phyloP scores from a whole-genome alignment of 495 filamentous ascomycete species.

The Astrocystis sublimbata region DNA sequence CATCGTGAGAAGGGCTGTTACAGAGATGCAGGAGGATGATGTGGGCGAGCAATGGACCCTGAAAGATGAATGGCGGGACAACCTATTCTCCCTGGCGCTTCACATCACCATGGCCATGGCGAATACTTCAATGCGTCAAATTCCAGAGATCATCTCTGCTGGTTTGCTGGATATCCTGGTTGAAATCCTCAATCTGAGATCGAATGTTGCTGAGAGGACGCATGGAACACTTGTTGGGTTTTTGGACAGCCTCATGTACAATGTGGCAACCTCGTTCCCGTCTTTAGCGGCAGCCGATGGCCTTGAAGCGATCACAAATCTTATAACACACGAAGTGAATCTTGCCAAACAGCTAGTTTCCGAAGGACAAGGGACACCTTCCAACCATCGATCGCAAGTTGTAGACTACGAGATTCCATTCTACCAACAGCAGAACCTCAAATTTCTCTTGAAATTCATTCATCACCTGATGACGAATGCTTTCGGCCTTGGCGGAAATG shows the following conservation, averaged over 20 bases:
- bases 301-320: constrained; percentile 80
- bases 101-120: constrained; percentile 71
- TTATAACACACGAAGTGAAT: constrained; percentile 79
- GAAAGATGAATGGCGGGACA: constrained; percentile 85
- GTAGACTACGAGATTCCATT: constrained; percentile 93
- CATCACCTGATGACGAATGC: constrained; percentile 90
- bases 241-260: constrained; percentile 82
- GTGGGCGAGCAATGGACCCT: constrained; percentile 56
- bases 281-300: constrained; percentile 76
- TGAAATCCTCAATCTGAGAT: constrained; percentile 83
- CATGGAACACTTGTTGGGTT: constrained; percentile 80
- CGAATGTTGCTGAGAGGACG: constrained; percentile 75
- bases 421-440: constrained; percentile 86
- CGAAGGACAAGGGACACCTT: constrained; percentile 69
- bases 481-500: constrained; percentile 65
- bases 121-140: constrained; percentile 58
- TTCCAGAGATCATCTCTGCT: constrained; percentile 70
- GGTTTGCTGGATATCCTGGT: constrained; percentile 87
- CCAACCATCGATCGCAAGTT: constrained; percentile 73
- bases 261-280: constrained; percentile 75
- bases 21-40: constrained; percentile 68
- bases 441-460: constrained; percentile 93
- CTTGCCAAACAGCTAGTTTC: constrained; percentile 64
- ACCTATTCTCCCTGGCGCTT: constrained; percentile 76
- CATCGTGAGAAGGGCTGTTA: constrained; percentile 83